A percentile compares a stretch with the other conserved stretches of the same genome.
phyloP scores from a whole-genome alignment of 208 protist species.

The Leishmania tropica region DNA sequence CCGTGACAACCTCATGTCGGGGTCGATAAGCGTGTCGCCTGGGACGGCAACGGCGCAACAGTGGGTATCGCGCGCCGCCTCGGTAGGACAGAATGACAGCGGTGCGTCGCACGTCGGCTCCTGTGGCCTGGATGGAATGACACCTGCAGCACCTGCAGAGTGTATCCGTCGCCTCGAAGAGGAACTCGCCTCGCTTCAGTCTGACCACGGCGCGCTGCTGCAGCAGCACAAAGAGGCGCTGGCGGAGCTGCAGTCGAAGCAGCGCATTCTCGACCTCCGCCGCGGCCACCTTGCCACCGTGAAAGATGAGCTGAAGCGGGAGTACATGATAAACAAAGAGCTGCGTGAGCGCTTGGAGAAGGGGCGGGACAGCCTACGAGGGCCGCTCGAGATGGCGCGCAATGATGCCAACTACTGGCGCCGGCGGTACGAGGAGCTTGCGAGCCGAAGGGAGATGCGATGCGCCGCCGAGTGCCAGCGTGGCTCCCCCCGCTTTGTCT shows the following conservation, averaged over 20 bases:
- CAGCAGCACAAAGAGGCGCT: slow-evolving; percentile 41
- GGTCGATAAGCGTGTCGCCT: slow-evolving; percentile 3
- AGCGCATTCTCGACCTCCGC: slow-evolving; percentile 53
- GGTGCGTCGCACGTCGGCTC: not conserved
- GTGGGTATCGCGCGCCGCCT: slow-evolving; percentile 16
- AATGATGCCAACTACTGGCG: slow-evolving; percentile 76
- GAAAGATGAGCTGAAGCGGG: slow-evolving; percentile 64
- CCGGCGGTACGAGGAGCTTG: slow-evolving; percentile 63
- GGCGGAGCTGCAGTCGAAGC: slow-evolving; percentile 64
- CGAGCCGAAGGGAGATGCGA: not conserved
- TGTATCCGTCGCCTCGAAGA: slow-evolving; percentile 36
- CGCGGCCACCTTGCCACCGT: slow-evolving; percentile 78
- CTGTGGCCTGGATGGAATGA: not conserved
- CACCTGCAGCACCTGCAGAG: slow-evolving; percentile 24
- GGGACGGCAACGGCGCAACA: slow-evolving; percentile 15
- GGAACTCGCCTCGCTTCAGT: slow-evolving; percentile 25
- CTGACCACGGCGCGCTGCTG: slow-evolving; percentile 35
- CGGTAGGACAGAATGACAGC: slow-evolving; percentile 3
- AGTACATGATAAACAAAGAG: slow-evolving; percentile 46
- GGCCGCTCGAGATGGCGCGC: slow-evolving; percentile 46
- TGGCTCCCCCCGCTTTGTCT: slow-evolving; percentile 19
- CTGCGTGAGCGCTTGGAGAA: slow-evolving; percentile 53
- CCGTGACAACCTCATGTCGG: not conserved
- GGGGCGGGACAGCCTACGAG: slow-evolving; percentile 39
- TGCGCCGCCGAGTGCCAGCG: slow-evolving; percentile 15